Conservation (phyloP, 179 eudicot genomes). For the Spergularia azorica region DNA sequence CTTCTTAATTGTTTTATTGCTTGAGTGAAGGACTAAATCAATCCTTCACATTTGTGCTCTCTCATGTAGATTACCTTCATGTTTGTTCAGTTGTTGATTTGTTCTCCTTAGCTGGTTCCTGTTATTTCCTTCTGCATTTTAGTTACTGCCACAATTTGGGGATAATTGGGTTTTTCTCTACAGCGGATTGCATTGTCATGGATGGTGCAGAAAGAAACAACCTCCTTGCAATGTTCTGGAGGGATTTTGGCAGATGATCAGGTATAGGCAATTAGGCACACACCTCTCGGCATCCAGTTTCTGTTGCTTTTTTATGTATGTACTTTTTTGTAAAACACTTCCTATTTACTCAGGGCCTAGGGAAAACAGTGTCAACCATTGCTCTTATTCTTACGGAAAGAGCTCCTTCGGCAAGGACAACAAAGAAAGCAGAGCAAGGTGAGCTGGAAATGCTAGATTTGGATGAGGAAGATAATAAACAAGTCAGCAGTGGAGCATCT, state of each 20-base stretch:
- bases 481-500: constrained; percentile 19
- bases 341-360: constrained; percentile 66
- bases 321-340: constrained; percentile 19
- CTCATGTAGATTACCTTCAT: neutral
- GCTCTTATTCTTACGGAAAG: constrained; percentile 90
- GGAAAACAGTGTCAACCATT: constrained; percentile 94
- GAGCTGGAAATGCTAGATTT: constrained; percentile 62
- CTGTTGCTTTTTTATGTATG: neutral
- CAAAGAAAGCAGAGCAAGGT: constrained; percentile 23
- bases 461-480: constrained; percentile 57
- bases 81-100: neutral
- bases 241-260: constrained; percentile 99
- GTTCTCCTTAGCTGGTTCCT: neutral
- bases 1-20: neutral
- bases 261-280: constrained; percentile 47
- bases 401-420: constrained; percentile 46
- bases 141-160: neutral
- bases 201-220: constrained; percentile 97
- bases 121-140: neutral
- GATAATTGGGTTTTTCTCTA: neutral
- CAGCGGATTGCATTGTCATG: constrained; percentile 97
- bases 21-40: too few species aligned
- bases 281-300: neutral
- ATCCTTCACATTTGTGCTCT: too few species aligned
- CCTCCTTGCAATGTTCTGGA: constrained; percentile 75